These are phyloP conservation scores for Neolentinus lepideus DNA, from an alignment of 1,284 basidiomycete genomes.

Conservation along the genomic window DNA sequence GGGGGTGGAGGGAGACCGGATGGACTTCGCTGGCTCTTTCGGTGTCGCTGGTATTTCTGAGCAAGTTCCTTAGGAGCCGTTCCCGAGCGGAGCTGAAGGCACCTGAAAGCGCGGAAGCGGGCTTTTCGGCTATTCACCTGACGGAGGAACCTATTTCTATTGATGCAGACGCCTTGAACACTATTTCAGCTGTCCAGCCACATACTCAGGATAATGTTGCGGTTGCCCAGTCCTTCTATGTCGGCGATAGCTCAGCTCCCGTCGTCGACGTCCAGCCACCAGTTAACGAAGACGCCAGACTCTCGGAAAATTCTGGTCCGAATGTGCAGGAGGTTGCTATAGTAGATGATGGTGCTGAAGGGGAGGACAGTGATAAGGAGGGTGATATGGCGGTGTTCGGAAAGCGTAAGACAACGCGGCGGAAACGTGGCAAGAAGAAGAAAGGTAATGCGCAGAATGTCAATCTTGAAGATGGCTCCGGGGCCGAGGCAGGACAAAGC, in stretches of 20 bases:
- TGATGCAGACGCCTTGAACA: conserved; percentile 1
- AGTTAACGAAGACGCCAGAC: not conserved
- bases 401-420: conserved; percentile 29
- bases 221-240: too few relatives aligned
- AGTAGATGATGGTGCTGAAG: conserved; percentile 29
- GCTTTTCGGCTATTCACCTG: too few relatives aligned
- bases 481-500: conserved; percentile 7
- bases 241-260: too few relatives aligned
- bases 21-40: not conserved
- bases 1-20: not conserved
- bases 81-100: not conserved
- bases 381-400: conserved; percentile 40
- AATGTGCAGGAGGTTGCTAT: not conserved
- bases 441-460: conserved; percentile 23
- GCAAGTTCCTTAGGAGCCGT: not conserved
- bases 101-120: not conserved
- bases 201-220: not conserved
- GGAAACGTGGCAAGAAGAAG: conserved; percentile 41
- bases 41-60: not conserved
- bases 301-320: not conserved
- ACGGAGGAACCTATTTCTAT: not conserved
- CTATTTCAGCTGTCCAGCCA: conserved; percentile 12
- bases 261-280: too few relatives aligned
- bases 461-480: conserved; percentile 23
- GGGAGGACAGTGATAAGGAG: conserved; percentile 56